Evolutionary conservation across 306 rosid genomes (phyloP), one percentile per base, ranked within the genome.

Genomic region (Prunus salicina): DNA sequence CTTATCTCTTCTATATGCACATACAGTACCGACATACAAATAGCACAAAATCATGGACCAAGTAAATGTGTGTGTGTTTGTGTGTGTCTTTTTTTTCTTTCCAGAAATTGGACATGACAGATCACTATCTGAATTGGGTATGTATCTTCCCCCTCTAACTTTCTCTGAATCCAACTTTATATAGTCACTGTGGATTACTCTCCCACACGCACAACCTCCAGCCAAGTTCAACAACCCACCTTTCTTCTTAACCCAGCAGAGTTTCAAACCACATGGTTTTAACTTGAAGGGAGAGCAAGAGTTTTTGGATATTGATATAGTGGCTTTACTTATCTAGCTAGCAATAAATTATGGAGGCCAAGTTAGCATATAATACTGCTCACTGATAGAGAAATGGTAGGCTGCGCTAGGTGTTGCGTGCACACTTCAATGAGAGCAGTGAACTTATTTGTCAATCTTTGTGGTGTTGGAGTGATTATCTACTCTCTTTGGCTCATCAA

Each of bases 401-500:
- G 50, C 56, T 49, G 80, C n/a, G 38, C 58, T 6, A 84, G 87
- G 69, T 50, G 77, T 20, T 73, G 83, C 84, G 25, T 83, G 86
- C 75, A 65, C 62, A 32, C 15, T 19, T 69, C 80, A n/a, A 69
- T 70, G 69, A 80, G 86, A 60, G 80, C 32, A 15, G 74, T 67
- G 12, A 82, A 75, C 64, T 62, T 80, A 38, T 11, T 86, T 18
- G 76, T 69, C 46, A 78, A 62, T 41, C 19, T 86, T 24, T 88
- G 78, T 34, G 90, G 88, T 12, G 74, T 73, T 16, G 87, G 34
- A 10, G 80, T 80, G 79, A 88, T 88, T 47, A 49, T 86, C 4
- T 88, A 86, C 71, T 76, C 88, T 15, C 93, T 88, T 14, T 86
- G 93, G 90, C 81, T 88, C 12, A 62, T 82, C 34, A 80, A 80